Conservation (phyloP, 768 basidiomycete genomes). For the Trametes gibbosa region DNA sequence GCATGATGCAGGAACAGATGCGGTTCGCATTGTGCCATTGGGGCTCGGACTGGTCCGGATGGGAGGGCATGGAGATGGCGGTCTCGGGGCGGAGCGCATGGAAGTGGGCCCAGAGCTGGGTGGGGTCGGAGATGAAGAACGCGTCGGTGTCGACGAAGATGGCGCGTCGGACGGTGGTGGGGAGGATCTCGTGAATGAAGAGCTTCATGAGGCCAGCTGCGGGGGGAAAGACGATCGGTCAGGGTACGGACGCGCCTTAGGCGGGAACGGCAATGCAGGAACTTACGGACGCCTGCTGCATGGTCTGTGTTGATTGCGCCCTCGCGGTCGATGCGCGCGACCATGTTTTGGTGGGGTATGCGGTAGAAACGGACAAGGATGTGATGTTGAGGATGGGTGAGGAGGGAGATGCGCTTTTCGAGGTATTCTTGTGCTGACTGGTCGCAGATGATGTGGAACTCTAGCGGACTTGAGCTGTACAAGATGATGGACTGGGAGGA, state of each 20-base stretch:
- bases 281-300: slow-evolving; percentile 47
- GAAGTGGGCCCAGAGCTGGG: slow-evolving; percentile 45
- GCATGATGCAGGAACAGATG: slow-evolving; percentile 53
- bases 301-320: slow-evolving; percentile 45
- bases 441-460: slow-evolving; percentile 39
- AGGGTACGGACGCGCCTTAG: too few relatives aligned
- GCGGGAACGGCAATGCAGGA: background rate
- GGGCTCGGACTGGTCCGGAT: slow-evolving; percentile 39
- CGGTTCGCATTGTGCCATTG: slow-evolving; percentile 46
- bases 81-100: slow-evolving; percentile 32
- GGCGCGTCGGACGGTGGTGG: slow-evolving; percentile 39
- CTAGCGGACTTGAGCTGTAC: slow-evolving; percentile 19
- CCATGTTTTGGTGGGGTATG: slow-evolving; percentile 40
- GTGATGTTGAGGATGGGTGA: slow-evolving; percentile 37
- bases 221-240: background rate
- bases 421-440: slow-evolving; percentile 39
- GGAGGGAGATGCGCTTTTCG: slow-evolving; percentile 37
- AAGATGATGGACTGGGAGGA: slow-evolving; percentile 24
- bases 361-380: slow-evolving; percentile 43
- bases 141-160: slow-evolving; percentile 54
- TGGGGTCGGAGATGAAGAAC: slow-evolving; percentile 46
- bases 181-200: slow-evolving; percentile 51
- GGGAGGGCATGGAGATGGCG: slow-evolving; percentile 43
- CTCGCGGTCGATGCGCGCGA: slow-evolving; percentile 43
- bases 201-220: slow-evolving; percentile 52